Conservation (phyloP, 169 alveolate species). For the Cryptosporidium felis region DNA sequence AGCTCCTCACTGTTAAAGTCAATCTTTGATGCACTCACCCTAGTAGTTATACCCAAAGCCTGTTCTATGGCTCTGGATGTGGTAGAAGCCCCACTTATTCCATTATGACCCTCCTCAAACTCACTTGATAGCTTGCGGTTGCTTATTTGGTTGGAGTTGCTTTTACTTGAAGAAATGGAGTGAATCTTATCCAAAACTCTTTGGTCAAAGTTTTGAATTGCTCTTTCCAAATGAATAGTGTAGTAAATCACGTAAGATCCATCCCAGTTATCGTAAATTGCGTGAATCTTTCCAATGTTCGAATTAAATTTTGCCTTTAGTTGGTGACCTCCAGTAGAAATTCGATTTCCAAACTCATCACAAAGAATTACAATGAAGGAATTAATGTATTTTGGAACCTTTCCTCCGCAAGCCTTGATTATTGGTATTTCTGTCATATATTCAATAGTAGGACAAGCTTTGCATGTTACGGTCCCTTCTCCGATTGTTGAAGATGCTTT, state of each 20-base stretch:
- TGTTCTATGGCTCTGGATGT: slow-evolving; percentile 62
- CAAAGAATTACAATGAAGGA: slow-evolving; percentile 61
- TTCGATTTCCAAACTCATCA: slow-evolving; percentile 73
- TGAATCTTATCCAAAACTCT: slow-evolving; percentile 19
- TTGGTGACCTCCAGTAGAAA: slow-evolving; percentile 74
- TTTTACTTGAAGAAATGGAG: background rate
- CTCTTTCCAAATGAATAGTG: slow-evolving; percentile 55
- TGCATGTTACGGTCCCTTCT: slow-evolving; percentile 69
- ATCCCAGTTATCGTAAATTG: slow-evolving; percentile 71
- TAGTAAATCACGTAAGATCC: slow-evolving; percentile 73
- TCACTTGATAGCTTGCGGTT: no score
- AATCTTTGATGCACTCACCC: slow-evolving; percentile 26
- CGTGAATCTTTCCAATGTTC: slow-evolving; percentile 70
- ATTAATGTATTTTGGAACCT: slow-evolving; percentile 43
- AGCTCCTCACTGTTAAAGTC: slow-evolving; percentile 42
- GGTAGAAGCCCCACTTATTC: slow-evolving; percentile 1
- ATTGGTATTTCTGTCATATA: slow-evolving; percentile 25
- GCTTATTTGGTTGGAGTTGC: background rate
- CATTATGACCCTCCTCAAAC: no score
- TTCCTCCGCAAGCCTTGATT: slow-evolving; percentile 52
- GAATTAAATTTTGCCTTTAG: slow-evolving; percentile 64
- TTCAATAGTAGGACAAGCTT: slow-evolving; percentile 74
- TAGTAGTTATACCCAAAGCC: slow-evolving; percentile 22
- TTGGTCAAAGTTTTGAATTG: slow-evolving; percentile 25
- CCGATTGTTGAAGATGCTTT: slow-evolving; percentile 74